phyloP scores from a whole-genome alignment of 1,139 yeast genomes.

The Candida tropicalis region DNA sequence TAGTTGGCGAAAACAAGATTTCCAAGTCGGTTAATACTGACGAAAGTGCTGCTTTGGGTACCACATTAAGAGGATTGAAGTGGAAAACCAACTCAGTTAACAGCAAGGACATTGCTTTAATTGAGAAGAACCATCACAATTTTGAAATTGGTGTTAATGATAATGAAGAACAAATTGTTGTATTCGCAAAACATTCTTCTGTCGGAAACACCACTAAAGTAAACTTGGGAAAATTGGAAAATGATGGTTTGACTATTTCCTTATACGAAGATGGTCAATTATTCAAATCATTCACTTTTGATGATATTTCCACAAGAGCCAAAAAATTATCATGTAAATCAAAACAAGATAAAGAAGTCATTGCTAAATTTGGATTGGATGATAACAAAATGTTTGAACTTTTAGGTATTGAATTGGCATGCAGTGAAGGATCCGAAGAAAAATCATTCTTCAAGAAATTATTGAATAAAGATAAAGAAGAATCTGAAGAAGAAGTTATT shows the following conservation, averaged over 20 bases:
- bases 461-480: conserved; percentile 18
- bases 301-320: conserved; percentile 36
- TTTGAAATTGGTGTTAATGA: conserved; percentile 42
- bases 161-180: conserved; percentile 25
- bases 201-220: conserved; percentile 32
- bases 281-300: conserved; percentile 40
- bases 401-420: conserved; percentile 42
- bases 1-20: conserved; percentile 57
- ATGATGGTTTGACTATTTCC: conserved; percentile 40
- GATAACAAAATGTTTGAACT: conserved; percentile 54
- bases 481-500: conserved; percentile 1
- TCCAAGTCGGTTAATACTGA: conserved; percentile 95
- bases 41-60: conserved; percentile 91
- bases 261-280: conserved; percentile 57
- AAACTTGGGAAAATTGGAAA: conserved; percentile 28
- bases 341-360: conserved; percentile 31
- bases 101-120: conserved; percentile 59
- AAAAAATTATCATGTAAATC: conserved; percentile 49
- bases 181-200: conserved; percentile 47
- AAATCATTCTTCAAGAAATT: conserved; percentile 15
- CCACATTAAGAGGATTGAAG: conserved; percentile 76
- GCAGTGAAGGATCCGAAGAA: conserved; percentile 25
- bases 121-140: conserved; percentile 51
- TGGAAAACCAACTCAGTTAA: conserved; percentile 53
- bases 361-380: conserved; percentile 50